Evolutionary conservation across 2,329 filamentous ascomycete genomes (phyloP), one percentile per base, ranked within the genome.

Genomic region (Penicillium sp.): DNA sequence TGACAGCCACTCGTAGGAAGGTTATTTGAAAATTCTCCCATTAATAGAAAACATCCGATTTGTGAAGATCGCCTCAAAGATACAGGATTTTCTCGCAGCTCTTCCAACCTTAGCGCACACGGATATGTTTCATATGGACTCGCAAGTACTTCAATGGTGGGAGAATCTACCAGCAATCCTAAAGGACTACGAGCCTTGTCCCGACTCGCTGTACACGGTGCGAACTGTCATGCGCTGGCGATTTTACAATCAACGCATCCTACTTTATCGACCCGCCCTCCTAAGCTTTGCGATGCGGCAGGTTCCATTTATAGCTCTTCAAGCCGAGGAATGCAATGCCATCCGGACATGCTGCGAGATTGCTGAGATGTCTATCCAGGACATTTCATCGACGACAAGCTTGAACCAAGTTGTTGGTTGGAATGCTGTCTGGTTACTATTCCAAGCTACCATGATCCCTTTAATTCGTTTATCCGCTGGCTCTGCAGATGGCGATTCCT

Each of bases 371-470:
- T 86, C 86, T 0, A 89, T 92, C 60, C 81, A 86, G 57, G 87
- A 91, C 59, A 90, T 92, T 60, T 81, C 84, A 11, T 77, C 79
- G 21, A 87, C 88, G 60, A 90, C 87, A 75, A 82, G 83, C 47
- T 82, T 84, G 47, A 89, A 90, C 66, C 84, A 91, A 66, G 89
- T 92, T 74, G 84, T 84, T 0, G 88, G 88, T 8, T 92, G 88
- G 89, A 90, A 90, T 68, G 89, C 86, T 0, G 88, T 89, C 2
- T 91, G 88, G 88, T 87, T 91, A 71, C 81, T 90, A 58, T 92
- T 90, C 73, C 89, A 92, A 69, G 88, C 89, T 0, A 84, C 84
- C 61, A 89, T 92, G 85, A 85, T 92, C 8, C 89, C 89, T 0
- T 80, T 93, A 1, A 82, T 93, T 23, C 23, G 18, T 43, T 9